These are phyloP conservation scores for Wickerhamiella azyma DNA, from an alignment of 805 yeast genomes.

Conservation along the genomic window DNA sequence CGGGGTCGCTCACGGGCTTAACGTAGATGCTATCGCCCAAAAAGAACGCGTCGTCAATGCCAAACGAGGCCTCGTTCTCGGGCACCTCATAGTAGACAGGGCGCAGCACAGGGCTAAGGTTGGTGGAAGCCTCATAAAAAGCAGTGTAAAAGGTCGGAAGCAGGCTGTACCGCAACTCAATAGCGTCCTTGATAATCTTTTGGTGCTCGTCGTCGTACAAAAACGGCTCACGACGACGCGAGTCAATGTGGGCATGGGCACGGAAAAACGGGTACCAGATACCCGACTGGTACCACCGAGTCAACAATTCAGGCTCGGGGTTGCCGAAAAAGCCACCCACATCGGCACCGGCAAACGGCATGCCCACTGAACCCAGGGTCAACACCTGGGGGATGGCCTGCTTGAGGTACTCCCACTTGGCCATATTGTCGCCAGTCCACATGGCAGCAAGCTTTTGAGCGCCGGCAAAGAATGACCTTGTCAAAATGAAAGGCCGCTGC, in stretches of 20 bases:
- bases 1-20: conserved; percentile 62
- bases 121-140: conserved; percentile 47
- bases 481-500: conserved; percentile 73
- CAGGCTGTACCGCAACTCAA: conserved; percentile 58
- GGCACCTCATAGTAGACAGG: conserved; percentile 25
- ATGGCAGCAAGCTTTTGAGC: conserved; percentile 83
- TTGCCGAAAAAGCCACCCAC: conserved; percentile 94
- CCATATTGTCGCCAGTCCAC: conserved; percentile 97
- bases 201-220: conserved; percentile 63
- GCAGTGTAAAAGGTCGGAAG: conserved; percentile 71
- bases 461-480: conserved; percentile 81
- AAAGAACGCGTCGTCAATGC: conserved; percentile 71
- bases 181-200: conserved; percentile 50
- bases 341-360: conserved; percentile 92
- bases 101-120: conserved; percentile 53
- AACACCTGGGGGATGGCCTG: conserved; percentile 79
- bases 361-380: conserved; percentile 67
- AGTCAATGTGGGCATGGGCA: conserved; percentile 92
- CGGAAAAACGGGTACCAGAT: conserved; percentile 94
- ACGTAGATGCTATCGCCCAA: conserved; percentile 56
- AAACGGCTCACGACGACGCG: conserved; percentile 89
- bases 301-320: conserved; percentile 65
- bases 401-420: conserved; percentile 77
- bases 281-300: conserved; percentile 95
- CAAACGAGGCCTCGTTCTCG: conserved; percentile 32